Evolutionary conservation across 441 rosid species (phyloP).

Genomic region (Gossypium trilobum): DNA sequence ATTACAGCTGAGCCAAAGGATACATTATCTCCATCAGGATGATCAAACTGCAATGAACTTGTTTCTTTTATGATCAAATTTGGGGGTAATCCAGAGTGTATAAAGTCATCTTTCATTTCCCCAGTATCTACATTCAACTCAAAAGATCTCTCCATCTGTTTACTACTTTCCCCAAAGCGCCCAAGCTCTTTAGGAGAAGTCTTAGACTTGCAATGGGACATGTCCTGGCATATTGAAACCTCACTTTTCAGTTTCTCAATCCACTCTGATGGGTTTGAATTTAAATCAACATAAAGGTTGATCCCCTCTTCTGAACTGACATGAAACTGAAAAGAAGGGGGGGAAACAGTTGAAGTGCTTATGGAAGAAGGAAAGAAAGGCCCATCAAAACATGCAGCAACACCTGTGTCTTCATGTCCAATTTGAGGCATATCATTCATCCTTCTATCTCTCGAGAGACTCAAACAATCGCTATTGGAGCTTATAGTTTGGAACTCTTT

Average conservation of each 20-base stretch:
- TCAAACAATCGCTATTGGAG: conserved; percentile 15
- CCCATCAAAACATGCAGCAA: conserved; percentile 26
- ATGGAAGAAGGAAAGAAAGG: conserved; percentile 17
- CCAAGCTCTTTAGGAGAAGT: conserved; percentile 36
- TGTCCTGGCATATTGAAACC: conserved; percentile 38
- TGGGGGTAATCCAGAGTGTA: conserved; percentile 24
- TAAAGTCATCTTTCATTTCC: conserved; percentile 26
- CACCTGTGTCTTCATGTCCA: conserved; percentile 22
- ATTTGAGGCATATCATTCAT: conserved; percentile 20
- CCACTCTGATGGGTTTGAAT: conserved; percentile 65
- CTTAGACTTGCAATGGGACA: conserved; percentile 16
- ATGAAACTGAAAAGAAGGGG: conserved; percentile 61
- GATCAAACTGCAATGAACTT: conserved; percentile 19
- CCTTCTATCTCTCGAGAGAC: conserved; percentile 15
- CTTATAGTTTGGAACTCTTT: conserved; percentile 24
- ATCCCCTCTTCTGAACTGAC: conserved; percentile 64
- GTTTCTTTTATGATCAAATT: conserved; percentile 26
- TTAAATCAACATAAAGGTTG: conserved; percentile 68
- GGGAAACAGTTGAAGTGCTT: conserved; percentile 19
- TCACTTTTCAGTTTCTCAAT: conserved; percentile 42
- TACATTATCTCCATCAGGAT: conserved; percentile 27
- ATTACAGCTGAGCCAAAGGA: conserved; percentile 24
- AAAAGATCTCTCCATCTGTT: conserved; percentile 29
- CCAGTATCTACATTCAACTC: conserved; percentile 21
- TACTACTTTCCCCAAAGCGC: conserved; percentile 35